Percentiles rank a stretch among this genome's conserved stretches.
These are phyloP conservation scores for Cylindrotheca fusiformis DNA, from an alignment of 108 stramenopile species.

Conservation along the genomic window DNA sequence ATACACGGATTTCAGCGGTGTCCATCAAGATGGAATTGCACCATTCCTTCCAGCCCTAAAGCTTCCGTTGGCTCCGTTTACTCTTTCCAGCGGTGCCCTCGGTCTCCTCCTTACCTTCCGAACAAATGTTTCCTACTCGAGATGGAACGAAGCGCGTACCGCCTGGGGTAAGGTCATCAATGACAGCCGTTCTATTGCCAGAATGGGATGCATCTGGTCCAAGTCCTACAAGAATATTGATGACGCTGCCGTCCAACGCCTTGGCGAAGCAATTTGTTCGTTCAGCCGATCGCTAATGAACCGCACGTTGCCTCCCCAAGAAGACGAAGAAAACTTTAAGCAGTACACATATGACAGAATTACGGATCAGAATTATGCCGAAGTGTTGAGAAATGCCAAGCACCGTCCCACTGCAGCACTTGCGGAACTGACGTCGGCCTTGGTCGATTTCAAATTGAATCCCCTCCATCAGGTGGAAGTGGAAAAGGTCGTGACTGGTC, in stretches of 20 bases:
- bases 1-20: not conserved
- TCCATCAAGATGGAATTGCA: not conserved
- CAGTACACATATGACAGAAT: not conserved
- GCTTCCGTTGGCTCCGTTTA: constrained; percentile 57
- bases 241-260: constrained; percentile 19
- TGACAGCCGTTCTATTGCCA: constrained; percentile 38
- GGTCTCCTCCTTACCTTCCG: constrained; percentile 67
- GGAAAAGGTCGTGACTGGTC: too few species aligned
- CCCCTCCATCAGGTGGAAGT: constrained; percentile 39
- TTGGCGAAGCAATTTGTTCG: too few species aligned
- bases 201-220: constrained; percentile 47
- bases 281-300: constrained; percentile 41
- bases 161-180: too few species aligned
- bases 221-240: constrained; percentile 8
- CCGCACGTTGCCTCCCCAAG: constrained; percentile 27
- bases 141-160: constrained; percentile 57
- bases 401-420: constrained; percentile 39
- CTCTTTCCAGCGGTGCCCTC: constrained; percentile 48
- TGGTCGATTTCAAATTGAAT: constrained; percentile 36
- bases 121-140: constrained; percentile 52
- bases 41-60: constrained; percentile 28
- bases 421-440: constrained; percentile 32
- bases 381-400: constrained; percentile 15
- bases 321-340: constrained; percentile 40
- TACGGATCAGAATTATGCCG: constrained; percentile 7